Base-by-base conservation (phyloP, 768 basidiomycete species). In the Kwoniella sp. region DNA sequence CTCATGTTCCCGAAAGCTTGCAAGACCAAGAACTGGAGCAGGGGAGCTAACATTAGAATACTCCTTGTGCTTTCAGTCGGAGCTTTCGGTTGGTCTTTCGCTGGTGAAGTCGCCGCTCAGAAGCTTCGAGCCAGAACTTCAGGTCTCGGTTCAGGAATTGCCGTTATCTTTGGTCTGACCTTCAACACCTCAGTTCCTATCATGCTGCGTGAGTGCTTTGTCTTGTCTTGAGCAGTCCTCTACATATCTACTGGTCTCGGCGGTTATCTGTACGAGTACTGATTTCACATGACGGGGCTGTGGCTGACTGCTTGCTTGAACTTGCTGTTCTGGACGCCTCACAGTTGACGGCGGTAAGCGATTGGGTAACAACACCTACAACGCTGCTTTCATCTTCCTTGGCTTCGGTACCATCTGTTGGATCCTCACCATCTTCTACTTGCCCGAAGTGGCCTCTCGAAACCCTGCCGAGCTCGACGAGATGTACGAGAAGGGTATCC, bases 391-490 rank as follows among this genome's bases (percentile, higher is more conserved):
- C 21, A 51, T 65, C 37, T 59, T 60, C 46, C 29, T 59, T 6
- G 68, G 44, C 10, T 47, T 60, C 49, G 58, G 58, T 44, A 22
- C 56, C 15, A 6, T 63, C 24, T 57, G 55, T 17, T 40, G 33
- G 37, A 50, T 60, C n/a, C 19, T 55, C 3, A 44, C 52, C 1
- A 52, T 59, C 55, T 63, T 54, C 53, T 48, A 54, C 29, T 27
- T 62, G 21, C 68, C 68, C 12, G 68, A 69, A 33, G 53, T 59
- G 22, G 57, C 68, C 7, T 56, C 47, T 19, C 56, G 68, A 30
- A 58, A 51, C 24, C 55, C 69, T 8, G 65, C 69, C 29, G 69
- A 70, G 48, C 46, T 70, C 17, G 69, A 70, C 50, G 69, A 70
- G 49, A 56, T 70, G 47, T 70, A 55, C 36, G 62, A 67, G 50